Base-by-base conservation (phyloP, 78 protist genomes). In the Emiliania huxleyi region DNA sequence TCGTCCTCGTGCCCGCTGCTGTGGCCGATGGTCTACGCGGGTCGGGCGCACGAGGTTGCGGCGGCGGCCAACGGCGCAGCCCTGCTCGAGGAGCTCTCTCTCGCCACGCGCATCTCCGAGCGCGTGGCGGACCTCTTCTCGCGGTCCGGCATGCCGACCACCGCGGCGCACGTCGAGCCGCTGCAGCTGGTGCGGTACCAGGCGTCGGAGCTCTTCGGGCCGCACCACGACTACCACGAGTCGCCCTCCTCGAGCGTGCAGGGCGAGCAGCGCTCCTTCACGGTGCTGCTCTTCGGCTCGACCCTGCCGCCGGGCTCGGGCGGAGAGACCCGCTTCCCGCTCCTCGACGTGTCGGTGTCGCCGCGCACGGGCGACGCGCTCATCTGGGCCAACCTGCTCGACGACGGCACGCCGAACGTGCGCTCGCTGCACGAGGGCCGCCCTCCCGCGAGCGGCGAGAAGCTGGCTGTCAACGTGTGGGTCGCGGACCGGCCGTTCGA, bases 181-280 rank as follows among this genome's bases (percentile, higher is more conserved):
- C 85, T 77, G 48, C 85, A 77, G 85, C 46, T 77, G 85, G 48
- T 77, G 48, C 42, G 85, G 35, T 77, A 77, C 46, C 23, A 6
- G 33, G n/a, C 48, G 35, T 1, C 35, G 29, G 85, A 77, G 85
- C 48, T 29, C 42, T 77, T 77, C 46, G 85, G 48, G n/a, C 85
- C 85, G 44, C 85, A 77, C 85, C 85, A 77, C 29, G 85, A 77
- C 85, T 77, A 77, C 85, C 85, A 77, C 46, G 81, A 29, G 44
- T 26, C 2, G 44, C 29, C 23, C 42, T 35, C 2, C 19, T 77
- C 85, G 44, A 22, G 35, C 35, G 46, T 77, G 48, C 85, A 77
- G 46, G 85, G 85, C 85, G 85, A 77, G 85, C 85, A 77, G 46
- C 85, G 85, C 85, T 45, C 85, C 48, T 77, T 77, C 85, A 77